Evolutionary conservation across 2,329 filamentous ascomycete species (phyloP).

Genomic region (Colletotrichum salicis): DNA sequence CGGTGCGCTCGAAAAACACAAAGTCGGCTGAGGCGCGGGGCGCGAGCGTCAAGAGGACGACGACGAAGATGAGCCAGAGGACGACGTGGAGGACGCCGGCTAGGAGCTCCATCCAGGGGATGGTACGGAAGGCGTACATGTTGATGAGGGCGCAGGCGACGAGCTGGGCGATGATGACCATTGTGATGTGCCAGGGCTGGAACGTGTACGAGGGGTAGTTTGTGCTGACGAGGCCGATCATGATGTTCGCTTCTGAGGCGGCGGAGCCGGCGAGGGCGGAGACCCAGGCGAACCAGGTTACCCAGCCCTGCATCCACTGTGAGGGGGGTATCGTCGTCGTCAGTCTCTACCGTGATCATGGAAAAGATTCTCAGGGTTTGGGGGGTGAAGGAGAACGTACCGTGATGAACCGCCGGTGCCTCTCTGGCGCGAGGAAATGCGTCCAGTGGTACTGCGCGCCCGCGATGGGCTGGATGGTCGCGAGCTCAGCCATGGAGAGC

Average conservation of each 20-base stretch:
- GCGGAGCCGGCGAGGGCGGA: conserved; percentile 27
- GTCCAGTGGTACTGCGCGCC: conserved; percentile 40
- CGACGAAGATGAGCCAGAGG: conserved; percentile 30
- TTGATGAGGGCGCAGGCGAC: conserved; percentile 28
- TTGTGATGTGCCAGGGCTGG: conserved; percentile 32
- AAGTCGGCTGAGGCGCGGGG: conserved; percentile 30
- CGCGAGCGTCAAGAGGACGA: conserved; percentile 22
- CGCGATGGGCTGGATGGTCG: conserved; percentile 39
- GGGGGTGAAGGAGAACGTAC: not conserved
- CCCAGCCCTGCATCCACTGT: conserved; percentile 35
- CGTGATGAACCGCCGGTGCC: conserved; percentile 30
- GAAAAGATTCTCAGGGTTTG: too few species aligned
- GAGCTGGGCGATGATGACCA: conserved; percentile 33
- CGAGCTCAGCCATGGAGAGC: conserved; percentile 38
- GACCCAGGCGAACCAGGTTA: conserved; percentile 34
- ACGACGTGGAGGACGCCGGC: conserved; percentile 30
- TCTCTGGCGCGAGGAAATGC: conserved; percentile 28
- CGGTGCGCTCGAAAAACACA: conserved; percentile 32
- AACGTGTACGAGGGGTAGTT: conserved; percentile 29
- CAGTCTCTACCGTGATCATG: too few species aligned
- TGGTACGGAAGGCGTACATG: conserved; percentile 33
- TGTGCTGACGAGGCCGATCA: conserved; percentile 31
- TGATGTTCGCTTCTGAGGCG: conserved; percentile 33
- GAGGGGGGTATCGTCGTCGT: not conserved
- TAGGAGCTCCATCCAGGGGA: conserved; percentile 33